A percentile compares a stretch with the other conserved stretches of the same genome.
Conservation (phyloP, 768 basidiomycete species). For the Mrakia blollopis region DNA sequence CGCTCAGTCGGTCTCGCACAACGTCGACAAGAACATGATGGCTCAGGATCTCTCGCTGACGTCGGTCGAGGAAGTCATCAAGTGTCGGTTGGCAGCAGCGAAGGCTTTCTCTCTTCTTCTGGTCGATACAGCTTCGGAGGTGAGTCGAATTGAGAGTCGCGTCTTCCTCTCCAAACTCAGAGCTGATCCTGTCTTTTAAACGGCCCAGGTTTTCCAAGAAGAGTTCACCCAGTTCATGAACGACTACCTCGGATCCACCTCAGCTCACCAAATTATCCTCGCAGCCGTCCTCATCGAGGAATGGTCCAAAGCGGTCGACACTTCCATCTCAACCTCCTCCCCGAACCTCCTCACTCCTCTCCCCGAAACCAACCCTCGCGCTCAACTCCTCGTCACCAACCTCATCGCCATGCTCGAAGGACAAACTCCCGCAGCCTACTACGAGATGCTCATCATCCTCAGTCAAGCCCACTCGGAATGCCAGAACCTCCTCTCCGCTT, state of each 20-base stretch:
- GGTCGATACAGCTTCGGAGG: constrained; percentile 49
- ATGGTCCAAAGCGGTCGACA: constrained; percentile 59
- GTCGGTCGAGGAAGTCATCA: constrained; percentile 65
- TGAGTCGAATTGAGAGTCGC: not conserved
- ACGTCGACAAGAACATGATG: constrained; percentile 94
- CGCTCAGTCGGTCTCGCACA: constrained; percentile 62
- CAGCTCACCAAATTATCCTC: constrained; percentile 85
- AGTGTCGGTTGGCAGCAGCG: constrained; percentile 72
- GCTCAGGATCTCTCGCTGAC: constrained; percentile 82
- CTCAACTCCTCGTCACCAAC: constrained; percentile 62
- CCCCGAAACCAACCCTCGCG: constrained; percentile 57
- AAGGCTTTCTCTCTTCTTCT: constrained; percentile 60
- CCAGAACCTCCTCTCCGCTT: constrained; percentile 70
- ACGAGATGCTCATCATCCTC: constrained; percentile 82
- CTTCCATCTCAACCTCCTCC: not conserved
- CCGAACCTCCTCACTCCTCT: constrained; percentile 44
- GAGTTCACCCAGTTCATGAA: constrained; percentile 68
- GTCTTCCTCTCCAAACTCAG: not conserved
- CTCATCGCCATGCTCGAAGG: constrained; percentile 69
- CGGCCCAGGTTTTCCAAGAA: not conserved
- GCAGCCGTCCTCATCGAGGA: constrained; percentile 82
- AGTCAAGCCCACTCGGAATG: constrained; percentile 76
- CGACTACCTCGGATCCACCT: constrained; percentile 77
- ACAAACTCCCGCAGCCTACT: constrained; percentile 69
- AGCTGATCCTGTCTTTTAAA: not conserved